Conservation (phyloP, 164 flowering plant genomes). For the Protea cynaroides region DNA sequence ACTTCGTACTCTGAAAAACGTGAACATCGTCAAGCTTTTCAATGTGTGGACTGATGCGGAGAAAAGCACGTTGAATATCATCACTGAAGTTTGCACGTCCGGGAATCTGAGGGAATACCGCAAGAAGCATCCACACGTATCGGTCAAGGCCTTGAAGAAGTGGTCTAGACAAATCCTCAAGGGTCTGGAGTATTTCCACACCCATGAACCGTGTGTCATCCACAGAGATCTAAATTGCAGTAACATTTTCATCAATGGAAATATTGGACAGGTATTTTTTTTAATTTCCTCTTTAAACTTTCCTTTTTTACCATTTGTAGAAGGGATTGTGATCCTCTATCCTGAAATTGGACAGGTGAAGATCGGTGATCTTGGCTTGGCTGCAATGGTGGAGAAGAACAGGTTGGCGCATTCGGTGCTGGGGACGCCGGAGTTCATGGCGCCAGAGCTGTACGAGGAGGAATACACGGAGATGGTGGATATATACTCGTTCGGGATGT, state of each 20-base stretch:
- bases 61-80: constrained; percentile 18
- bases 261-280: constrained; percentile 37
- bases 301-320: too few relatives aligned
- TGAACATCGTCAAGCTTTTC: constrained; percentile 38
- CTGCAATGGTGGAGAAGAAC: neutral
- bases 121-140: constrained; percentile 59
- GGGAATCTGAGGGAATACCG: constrained; percentile 76
- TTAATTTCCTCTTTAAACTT: too few relatives aligned
- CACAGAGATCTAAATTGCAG: constrained; percentile 28
- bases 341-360: constrained; percentile 30
- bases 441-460: constrained; percentile 65
- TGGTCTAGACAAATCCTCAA: neutral
- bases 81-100: constrained; percentile 69
- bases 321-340: too few relatives aligned
- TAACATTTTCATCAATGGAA: constrained; percentile 78
- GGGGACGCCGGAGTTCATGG: constrained; percentile 42
- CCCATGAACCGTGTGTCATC: neutral
- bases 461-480: constrained; percentile 74
- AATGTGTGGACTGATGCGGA: constrained; percentile 49
- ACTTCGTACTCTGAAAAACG: constrained; percentile 29
- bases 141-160: constrained; percentile 1
- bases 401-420: constrained; percentile 57
- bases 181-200: constrained; percentile 33
- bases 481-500: constrained; percentile 77
- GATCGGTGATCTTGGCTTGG: constrained; percentile 1